Evolutionary conservation across 345 rosid genomes (phyloP).

Genomic region (Gossypium sturtianum): DNA sequence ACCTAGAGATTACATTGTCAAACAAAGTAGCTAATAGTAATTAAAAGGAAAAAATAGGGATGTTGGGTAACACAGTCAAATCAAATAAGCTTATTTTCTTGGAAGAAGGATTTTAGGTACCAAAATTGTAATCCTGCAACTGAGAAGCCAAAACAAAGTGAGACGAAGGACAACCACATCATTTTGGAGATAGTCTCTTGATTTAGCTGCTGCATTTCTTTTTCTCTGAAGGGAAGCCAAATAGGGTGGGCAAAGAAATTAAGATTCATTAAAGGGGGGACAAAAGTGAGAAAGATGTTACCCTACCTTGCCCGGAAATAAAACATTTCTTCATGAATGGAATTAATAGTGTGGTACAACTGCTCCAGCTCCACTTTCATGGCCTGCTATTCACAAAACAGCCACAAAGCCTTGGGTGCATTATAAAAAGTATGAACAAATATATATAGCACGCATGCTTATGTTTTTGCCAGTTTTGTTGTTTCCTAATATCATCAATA

Average conservation of each 20-base stretch:
- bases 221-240: constrained; percentile 45
- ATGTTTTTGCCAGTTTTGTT: too few species aligned
- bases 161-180: constrained; percentile 72
- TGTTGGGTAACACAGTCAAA: constrained; percentile 27
- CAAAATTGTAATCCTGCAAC: constrained; percentile 80
- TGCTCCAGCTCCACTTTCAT: constrained; percentile 81
- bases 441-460: too few species aligned
- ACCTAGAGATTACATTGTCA: background rate
- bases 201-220: constrained; percentile 84
- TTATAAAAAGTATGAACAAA: too few species aligned
- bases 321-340: constrained; percentile 82
- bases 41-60: too few species aligned
- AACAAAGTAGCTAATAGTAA: background rate
- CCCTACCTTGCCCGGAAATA: constrained; percentile 79
- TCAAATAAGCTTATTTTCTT: constrained; percentile 88
- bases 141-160: constrained; percentile 67
- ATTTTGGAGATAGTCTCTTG: constrained; percentile 59
- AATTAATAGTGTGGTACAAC: constrained; percentile 54
- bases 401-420: too few species aligned
- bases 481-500: too few species aligned
- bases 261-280: too few species aligned
- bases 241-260: too few species aligned
- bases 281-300: background rate
- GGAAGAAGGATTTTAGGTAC: constrained; percentile 89
- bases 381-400: constrained; percentile 35